These are phyloP conservation scores for Talaromyces atroroseus DNA, from an alignment of 2,329 filamentous ascomycete species.

Conservation along the genomic window DNA sequence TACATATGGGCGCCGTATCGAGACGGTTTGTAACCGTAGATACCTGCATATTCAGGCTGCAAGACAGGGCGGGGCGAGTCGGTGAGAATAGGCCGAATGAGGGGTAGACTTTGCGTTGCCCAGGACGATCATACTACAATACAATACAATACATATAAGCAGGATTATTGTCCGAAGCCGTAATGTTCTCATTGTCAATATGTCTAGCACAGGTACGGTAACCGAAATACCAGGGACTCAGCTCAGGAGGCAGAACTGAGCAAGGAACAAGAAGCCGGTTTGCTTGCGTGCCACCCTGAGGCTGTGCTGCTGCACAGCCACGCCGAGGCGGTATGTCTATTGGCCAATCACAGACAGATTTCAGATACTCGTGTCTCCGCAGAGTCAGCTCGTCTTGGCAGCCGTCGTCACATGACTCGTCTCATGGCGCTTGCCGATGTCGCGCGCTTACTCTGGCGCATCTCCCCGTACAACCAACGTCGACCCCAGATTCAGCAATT, in stretches of 20 bases:
- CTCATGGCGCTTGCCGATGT: conserved; percentile 8
- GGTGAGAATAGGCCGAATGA: conserved; percentile 9
- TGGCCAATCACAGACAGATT: not conserved
- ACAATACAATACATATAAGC: too few relatives aligned
- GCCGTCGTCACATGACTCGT: not conserved
- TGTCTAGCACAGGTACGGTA: not conserved
- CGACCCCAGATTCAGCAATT: not conserved
- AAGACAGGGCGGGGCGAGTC: conserved; percentile 11
- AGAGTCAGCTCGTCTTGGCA: not conserved
- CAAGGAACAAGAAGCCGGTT: not conserved
- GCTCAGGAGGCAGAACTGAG: not conserved
- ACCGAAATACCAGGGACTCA: not conserved
- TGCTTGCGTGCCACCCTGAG: conserved; percentile 2
- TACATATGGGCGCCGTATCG: not conserved
- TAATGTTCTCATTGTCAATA: too few relatives aligned
- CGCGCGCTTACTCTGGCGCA: conserved; percentile 12
- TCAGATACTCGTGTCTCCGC: not conserved
- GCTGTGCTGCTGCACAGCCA: conserved; percentile 10
- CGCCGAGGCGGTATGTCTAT: not conserved
- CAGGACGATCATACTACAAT: not conserved
- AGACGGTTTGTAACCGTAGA: not conserved
- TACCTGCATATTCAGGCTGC: conserved; percentile 11
- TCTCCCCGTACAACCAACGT: conserved; percentile 3
- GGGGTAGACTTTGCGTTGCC: not conserved
- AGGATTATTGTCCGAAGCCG: too few relatives aligned